These are phyloP conservation scores for Medicago arabica DNA, from an alignment of 306 rosid genomes.

Conservation along the genomic window DNA sequence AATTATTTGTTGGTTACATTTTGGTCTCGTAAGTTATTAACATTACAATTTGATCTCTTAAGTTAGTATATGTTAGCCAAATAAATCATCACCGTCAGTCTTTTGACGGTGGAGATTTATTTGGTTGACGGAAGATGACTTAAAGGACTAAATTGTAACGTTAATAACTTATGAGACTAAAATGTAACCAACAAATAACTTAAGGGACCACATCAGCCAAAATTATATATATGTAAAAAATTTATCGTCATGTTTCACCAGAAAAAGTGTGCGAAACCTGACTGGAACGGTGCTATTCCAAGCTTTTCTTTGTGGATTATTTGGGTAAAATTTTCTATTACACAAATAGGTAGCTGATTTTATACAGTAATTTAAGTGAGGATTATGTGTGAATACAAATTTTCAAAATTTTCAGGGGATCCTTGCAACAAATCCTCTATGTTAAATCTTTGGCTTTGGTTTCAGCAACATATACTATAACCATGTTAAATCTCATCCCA, in stretches of 20 bases:
- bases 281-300: slow-evolving; percentile 52
- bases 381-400: background rate
- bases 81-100: no score
- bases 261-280: slow-evolving; percentile 52
- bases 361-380: slow-evolving; percentile 6
- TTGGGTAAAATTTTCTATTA: slow-evolving; percentile 57
- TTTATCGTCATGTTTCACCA: slow-evolving; percentile 34
- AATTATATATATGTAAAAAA: no score
- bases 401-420: slow-evolving; percentile 56
- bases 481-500: slow-evolving; percentile 63
- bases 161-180: no score
- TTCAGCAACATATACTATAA: slow-evolving; percentile 59
- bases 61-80: no score
- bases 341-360: background rate
- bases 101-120: no score
- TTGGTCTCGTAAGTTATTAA: no score
- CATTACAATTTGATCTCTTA: no score
- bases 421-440: slow-evolving; percentile 56
- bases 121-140: no score
- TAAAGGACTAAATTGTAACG: no score
- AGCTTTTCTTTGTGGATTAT: slow-evolving; percentile 64
- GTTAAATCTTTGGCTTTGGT: slow-evolving; percentile 52
- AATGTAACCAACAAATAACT: no score
- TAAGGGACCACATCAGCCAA: no score
- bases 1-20: no score